Evolutionary conservation across 495 filamentous ascomycete species (phyloP).

Genomic region (Penicillium parvum): DNA sequence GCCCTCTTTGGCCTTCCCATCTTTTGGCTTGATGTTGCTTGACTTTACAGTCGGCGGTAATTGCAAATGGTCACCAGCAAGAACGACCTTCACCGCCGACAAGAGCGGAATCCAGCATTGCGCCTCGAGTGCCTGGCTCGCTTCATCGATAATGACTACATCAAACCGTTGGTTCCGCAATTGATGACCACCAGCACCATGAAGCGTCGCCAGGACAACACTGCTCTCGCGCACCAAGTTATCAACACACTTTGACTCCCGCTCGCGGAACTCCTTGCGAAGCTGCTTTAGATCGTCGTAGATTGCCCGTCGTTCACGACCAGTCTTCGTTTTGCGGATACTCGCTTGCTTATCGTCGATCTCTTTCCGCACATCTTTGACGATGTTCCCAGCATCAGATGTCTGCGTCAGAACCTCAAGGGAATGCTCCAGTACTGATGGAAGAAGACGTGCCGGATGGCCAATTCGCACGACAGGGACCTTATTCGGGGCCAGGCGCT

Average conservation of each 20-base stretch:
- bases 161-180: conserved; percentile 79
- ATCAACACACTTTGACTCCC: conserved; percentile 75
- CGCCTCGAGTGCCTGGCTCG: conserved; percentile 90
- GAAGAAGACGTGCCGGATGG: conserved; percentile 87
- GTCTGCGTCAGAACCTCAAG: conserved; percentile 91
- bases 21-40: conserved; percentile 19
- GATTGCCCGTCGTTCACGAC: conserved; percentile 73
- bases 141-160: conserved; percentile 93
- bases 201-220: conserved; percentile 87
- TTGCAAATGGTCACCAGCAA: conserved; percentile 93
- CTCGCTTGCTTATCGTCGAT: conserved; percentile 90
- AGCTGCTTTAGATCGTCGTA: conserved; percentile 82
- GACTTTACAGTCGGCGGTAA: conserved; percentile 93
- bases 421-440: conserved; percentile 82
- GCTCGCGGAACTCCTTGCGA: conserved; percentile 80
- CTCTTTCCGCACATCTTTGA: conserved; percentile 85
- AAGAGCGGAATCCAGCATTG: conserved; percentile 97
- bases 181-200: conserved; percentile 87
- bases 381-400: conserved; percentile 82
- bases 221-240: conserved; percentile 71
- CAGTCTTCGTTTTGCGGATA: conserved; percentile 79
- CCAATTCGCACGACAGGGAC: conserved; percentile 86
- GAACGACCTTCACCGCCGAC: conserved; percentile 73
- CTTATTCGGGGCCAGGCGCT: conserved; percentile 76
- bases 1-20: conserved; percentile 15